Evolutionary conservation across 768 basidiomycete species (phyloP).

Genomic region (Lactarius akahatsu): DNA sequence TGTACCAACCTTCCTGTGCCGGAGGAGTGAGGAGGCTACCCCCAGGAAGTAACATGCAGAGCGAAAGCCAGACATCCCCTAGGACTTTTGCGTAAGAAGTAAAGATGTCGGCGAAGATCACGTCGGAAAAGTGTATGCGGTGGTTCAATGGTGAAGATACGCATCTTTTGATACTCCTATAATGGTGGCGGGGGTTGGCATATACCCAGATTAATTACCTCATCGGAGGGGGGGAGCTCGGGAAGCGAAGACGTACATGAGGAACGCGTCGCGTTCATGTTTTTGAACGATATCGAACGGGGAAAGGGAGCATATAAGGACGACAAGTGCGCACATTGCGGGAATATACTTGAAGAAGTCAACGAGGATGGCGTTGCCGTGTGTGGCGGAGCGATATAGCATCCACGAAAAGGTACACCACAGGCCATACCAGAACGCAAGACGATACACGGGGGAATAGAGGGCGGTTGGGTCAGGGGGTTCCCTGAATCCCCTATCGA

Average conservation of each 20-base stretch:
- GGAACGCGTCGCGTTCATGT: conserved; percentile 71
- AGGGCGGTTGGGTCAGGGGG: conserved; percentile 43
- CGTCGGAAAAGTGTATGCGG: conserved; percentile 83
- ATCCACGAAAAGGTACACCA: conserved; percentile 71
- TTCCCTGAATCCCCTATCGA: conserved; percentile 35
- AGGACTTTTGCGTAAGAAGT: conserved; percentile 97
- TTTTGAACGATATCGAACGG: conserved; percentile 70
- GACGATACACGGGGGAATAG: conserved; percentile 63
- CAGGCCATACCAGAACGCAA: conserved; percentile 57
- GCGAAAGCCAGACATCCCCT: conserved; percentile 89
- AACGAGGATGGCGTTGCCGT: conserved; percentile 55
- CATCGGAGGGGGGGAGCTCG: conserved; percentile 7
- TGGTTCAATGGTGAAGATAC: conserved; percentile 58
- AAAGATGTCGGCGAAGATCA: conserved; percentile 91
- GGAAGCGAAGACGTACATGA: conserved; percentile 56
- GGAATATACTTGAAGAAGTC: conserved; percentile 80
- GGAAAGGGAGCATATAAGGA: conserved; percentile 56
- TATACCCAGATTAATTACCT: conserved; percentile 7
- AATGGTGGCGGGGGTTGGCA: conserved; percentile 5
- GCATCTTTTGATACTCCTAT: conserved; percentile 74
- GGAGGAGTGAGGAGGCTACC: conserved; percentile 71
- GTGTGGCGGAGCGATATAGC: conserved; percentile 59
- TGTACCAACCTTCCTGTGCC: conserved; percentile 56
- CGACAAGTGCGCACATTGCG: conserved; percentile 58
- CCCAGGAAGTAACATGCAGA: conserved; percentile 83